Evolutionary conservation across 202 grass and related monocot species (phyloP), one percentile per base, ranked within the genome.

Genomic region (Eragrostis tef): DNA sequence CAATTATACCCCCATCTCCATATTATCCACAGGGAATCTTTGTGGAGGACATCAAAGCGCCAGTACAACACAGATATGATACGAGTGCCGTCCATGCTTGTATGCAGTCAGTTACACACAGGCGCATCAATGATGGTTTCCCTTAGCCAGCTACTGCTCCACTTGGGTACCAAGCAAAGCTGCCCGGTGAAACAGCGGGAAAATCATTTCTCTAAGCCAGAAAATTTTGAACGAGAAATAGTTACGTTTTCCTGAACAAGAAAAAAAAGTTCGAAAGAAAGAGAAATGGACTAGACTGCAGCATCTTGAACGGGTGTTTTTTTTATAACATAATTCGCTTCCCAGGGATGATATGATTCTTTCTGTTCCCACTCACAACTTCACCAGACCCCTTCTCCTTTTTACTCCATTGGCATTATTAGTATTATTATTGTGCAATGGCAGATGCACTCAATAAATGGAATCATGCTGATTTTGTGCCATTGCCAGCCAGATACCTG

Each of bases 361-460:
- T 44, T 53, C 63, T 16, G 48, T 68, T 42, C 64, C 47, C 80
- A 78, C 67, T 84, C 51, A 29, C 73, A 79, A 67, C 87, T 83
- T 83, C 51, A 78, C 59, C 83, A 79, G 66, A 67, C 78, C 10
- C 61, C 61, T 61, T 36, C 17, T 43, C 41, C 52, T 44, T 75
- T 89, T 77, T 19, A 82, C 78, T 79, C 79, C 88, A 86, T 69
- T 74, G 74, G 74, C 88, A 57, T 74, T 83, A 86, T 79, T 86
- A 89, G n/a, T n/a, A n/a, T 31, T 31, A 31, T 31, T 31, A 31
- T 82, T 82, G 62, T 80, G 67, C 83, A 74, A 84, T 56, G 83
- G 74, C 83, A 86, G 88, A 83, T 70, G 84, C 88, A 86, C 68
- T 79, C 88, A 90, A 86, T 90, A 90, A 90, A 86, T 90, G 84